phyloP scores from a whole-genome alignment of 2,329 filamentous ascomycete genomes.

The Paramyrothecium sp. region DNA sequence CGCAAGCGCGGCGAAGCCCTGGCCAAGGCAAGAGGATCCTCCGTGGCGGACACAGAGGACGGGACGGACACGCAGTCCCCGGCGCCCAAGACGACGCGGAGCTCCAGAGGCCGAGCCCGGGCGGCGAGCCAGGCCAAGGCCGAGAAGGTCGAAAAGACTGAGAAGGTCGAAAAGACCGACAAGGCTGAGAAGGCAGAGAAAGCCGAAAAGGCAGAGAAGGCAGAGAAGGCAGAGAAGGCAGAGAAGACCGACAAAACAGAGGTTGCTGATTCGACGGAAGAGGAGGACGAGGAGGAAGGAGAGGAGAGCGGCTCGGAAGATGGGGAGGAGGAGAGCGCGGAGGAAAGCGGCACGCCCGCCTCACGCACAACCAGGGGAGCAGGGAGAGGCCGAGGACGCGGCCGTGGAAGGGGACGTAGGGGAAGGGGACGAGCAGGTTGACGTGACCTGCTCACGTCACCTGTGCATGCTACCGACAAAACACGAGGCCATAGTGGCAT shows the following conservation, averaged over 20 bases:
- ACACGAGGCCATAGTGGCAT: too few relatives aligned
- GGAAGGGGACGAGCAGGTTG: conserved; percentile 18
- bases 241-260: conserved; percentile 16
- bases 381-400: conserved; percentile 28
- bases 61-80: conserved; percentile 37
- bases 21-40: conserved; percentile 37
- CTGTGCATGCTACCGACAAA: background rate
- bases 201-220: background rate
- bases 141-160: conserved; percentile 19
- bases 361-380: conserved; percentile 34
- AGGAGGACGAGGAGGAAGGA: conserved; percentile 32
- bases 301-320: conserved; percentile 31
- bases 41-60: conserved; percentile 48
- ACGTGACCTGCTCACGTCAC: background rate
- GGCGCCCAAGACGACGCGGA: conserved; percentile 35
- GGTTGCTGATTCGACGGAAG: background rate
- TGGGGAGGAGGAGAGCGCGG: conserved; percentile 30
- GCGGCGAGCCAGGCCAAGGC: conserved; percentile 40
- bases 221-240: conserved; percentile 25
- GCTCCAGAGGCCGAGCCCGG: conserved; percentile 42
- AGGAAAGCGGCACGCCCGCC: conserved; percentile 36
- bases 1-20: conserved; percentile 38
- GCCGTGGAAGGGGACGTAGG: conserved; percentile 30
- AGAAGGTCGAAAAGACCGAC: conserved; percentile 32
- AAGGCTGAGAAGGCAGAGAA: conserved; percentile 10